These are phyloP conservation scores for Cylindrodendrum hubeiense DNA, from an alignment of 2,329 filamentous ascomycete genomes.

Conservation along the genomic window DNA sequence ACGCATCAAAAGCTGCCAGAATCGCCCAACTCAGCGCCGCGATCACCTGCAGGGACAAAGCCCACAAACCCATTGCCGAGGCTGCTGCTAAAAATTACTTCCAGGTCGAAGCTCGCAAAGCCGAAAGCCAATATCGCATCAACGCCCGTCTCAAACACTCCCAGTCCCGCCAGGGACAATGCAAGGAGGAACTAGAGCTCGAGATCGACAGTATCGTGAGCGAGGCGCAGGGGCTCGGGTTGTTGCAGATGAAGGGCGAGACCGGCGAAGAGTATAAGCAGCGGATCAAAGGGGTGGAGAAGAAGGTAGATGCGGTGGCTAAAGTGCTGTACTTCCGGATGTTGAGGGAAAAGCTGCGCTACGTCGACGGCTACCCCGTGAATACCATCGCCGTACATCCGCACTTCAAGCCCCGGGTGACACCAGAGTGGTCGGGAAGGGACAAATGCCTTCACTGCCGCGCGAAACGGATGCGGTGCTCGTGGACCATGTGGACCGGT, in stretches of 20 bases:
- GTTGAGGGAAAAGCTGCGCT: constrained; percentile 31
- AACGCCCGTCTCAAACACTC: not conserved
- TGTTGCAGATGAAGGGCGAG: not conserved
- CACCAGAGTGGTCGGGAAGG: not conserved
- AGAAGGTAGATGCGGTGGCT: constrained; percentile 21
- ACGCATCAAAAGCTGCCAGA: not conserved
- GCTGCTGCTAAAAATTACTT: too few species aligned
- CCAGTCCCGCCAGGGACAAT: not conserved
- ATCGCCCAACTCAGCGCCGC: not conserved
- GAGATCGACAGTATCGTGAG: constrained; percentile 15
- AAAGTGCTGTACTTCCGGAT: constrained; percentile 13
- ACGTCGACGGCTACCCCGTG: constrained; percentile 46
- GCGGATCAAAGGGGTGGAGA: constrained; percentile 32
- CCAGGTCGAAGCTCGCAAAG: not conserved
- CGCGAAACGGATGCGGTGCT: constrained; percentile 39
- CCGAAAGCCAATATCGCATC: not conserved
- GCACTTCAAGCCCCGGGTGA: constrained; percentile 25
- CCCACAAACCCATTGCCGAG: too few species aligned
- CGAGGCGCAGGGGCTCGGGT: not conserved
- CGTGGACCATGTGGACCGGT: constrained; percentile 22
- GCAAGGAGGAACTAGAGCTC: constrained; percentile 1
- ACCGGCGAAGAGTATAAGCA: not conserved
- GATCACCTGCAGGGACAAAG: too few species aligned
- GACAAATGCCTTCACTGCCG: constrained; percentile 43
- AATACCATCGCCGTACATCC: constrained; percentile 32